Evolutionary conservation across 2,329 filamentous ascomycete genomes (phyloP).

Genomic region (Stagonosporopsis chrysanthemi): DNA sequence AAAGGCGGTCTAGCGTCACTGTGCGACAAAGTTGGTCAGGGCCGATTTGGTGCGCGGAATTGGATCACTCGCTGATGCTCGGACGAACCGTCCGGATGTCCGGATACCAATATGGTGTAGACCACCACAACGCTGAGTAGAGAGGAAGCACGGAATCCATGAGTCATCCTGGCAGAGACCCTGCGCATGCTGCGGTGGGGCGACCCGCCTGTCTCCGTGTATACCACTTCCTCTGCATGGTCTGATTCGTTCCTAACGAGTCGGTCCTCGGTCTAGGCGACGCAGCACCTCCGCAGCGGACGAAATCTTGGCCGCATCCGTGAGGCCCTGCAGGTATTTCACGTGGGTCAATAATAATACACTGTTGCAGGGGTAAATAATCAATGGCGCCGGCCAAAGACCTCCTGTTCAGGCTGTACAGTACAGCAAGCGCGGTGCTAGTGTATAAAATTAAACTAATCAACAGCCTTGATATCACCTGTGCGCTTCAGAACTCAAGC

Average conservation of each 20-base stretch:
- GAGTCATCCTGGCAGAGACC: slow-evolving; percentile 3
- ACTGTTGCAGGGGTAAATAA: too few species aligned
- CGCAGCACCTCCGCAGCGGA: slow-evolving; percentile 5
- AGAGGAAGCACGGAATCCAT: too few species aligned
- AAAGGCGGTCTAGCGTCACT: slow-evolving; percentile 1
- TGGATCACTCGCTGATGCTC: neutral
- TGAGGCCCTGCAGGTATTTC: slow-evolving; percentile 18
- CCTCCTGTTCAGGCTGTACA: too few species aligned
- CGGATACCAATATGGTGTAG: neutral
- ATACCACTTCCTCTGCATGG: slow-evolving; percentile 1
- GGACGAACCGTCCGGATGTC: neutral
- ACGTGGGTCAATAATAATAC: slow-evolving; percentile 23
- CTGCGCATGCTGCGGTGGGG: slow-evolving; percentile 9
- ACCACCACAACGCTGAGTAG: neutral
- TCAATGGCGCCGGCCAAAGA: too few species aligned
- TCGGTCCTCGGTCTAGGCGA: slow-evolving; percentile 2
- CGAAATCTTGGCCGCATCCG: slow-evolving; percentile 3
- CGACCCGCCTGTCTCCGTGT: slow-evolving; percentile 12
- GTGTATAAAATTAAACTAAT: too few species aligned
- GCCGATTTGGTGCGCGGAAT: neutral
- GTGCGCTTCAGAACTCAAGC: too few species aligned
- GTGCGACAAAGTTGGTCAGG: neutral
- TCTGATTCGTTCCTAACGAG: slow-evolving; percentile 15
- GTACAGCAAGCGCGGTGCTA: too few species aligned
- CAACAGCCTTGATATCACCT: too few species aligned